These are phyloP conservation scores for Russula foetens DNA, from an alignment of 768 basidiomycete species.

Conservation along the genomic window DNA sequence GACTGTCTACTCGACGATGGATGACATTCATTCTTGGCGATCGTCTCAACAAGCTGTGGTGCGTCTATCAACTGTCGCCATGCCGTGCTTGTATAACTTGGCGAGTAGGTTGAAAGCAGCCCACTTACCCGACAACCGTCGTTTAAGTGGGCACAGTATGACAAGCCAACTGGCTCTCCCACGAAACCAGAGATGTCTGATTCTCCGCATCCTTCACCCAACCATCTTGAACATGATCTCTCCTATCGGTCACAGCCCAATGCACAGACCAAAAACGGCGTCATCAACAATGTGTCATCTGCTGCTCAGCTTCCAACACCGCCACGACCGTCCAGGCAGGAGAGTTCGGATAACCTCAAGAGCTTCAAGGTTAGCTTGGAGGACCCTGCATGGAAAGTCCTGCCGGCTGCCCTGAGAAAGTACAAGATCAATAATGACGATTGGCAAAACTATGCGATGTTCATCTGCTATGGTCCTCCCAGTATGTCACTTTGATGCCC, in stretches of 20 bases:
- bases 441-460: slow-evolving; percentile 99
- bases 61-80: slow-evolving; percentile 24
- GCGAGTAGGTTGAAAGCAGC: slow-evolving; percentile 30
- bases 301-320: slow-evolving; percentile 22
- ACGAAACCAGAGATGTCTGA: slow-evolving; percentile 64
- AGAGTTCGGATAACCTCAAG: slow-evolving; percentile 70
- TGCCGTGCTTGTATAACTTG: slow-evolving; percentile 20
- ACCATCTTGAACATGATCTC: slow-evolving; percentile 66
- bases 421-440: slow-evolving; percentile 98
- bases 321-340: slow-evolving; percentile 48
- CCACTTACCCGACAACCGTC: slow-evolving; percentile 66
- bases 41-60: slow-evolving; percentile 12
- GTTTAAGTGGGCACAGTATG: slow-evolving; percentile 83
- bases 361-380: slow-evolving; percentile 97
- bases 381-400: slow-evolving; percentile 97
- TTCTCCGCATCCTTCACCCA: slow-evolving; percentile 75
- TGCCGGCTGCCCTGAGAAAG: slow-evolving; percentile 96
- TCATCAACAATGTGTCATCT: slow-evolving; percentile 4
- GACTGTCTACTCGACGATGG: slow-evolving; percentile 52
- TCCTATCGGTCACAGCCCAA: slow-evolving; percentile 12
- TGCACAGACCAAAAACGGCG: slow-evolving; percentile 9
- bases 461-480: slow-evolving; percentile 93
- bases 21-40: slow-evolving; percentile 48
- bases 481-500: slow-evolving; percentile 39
- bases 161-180: slow-evolving; percentile 70